Evolutionary conservation across 1,139 yeast species (phyloP).

Genomic region (Yarrowia galli): DNA sequence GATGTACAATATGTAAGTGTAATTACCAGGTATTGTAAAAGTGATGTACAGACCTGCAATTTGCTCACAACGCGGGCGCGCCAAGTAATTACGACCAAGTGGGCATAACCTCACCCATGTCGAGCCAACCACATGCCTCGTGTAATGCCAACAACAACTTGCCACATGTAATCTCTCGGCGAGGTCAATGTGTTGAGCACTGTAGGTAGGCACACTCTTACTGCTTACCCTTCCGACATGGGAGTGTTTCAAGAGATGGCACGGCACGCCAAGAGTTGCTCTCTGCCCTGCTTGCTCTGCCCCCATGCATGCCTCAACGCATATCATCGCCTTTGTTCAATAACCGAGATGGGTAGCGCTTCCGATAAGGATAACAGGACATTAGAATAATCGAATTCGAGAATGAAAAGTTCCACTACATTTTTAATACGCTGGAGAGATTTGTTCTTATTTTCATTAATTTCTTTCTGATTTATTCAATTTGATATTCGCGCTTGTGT

Average conservation of each 20-base stretch:
- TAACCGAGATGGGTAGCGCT: conserved; percentile 16
- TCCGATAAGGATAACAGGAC: not conserved
- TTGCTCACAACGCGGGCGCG: not conserved
- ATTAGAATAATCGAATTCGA: not conserved
- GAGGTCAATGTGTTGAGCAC: too few relatives aligned
- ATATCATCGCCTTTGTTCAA: not conserved
- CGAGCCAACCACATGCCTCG: not conserved
- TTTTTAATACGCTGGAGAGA: not conserved
- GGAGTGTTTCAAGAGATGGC: conserved; percentile 23
- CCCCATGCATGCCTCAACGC: conserved; percentile 28
- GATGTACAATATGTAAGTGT: not conserved
- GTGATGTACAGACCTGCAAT: too few relatives aligned
- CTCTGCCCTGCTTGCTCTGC: conserved; percentile 31
- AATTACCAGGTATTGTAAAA: too few relatives aligned
- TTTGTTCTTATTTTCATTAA: not conserved
- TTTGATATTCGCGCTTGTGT: not conserved
- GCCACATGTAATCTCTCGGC: not conserved
- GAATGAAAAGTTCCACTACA: not conserved
- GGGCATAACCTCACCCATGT: not conserved
- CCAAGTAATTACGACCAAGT: too few relatives aligned
- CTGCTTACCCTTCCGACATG: not conserved
- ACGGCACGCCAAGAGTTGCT: conserved; percentile 37
- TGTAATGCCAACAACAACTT: not conserved
- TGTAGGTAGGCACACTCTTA: too few relatives aligned
- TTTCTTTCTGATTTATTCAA: not conserved